Evolutionary conservation across 2,329 filamentous ascomycete genomes (phyloP), one percentile per base, ranked within the genome.

Genomic region (Claviceps capensis): DNA sequence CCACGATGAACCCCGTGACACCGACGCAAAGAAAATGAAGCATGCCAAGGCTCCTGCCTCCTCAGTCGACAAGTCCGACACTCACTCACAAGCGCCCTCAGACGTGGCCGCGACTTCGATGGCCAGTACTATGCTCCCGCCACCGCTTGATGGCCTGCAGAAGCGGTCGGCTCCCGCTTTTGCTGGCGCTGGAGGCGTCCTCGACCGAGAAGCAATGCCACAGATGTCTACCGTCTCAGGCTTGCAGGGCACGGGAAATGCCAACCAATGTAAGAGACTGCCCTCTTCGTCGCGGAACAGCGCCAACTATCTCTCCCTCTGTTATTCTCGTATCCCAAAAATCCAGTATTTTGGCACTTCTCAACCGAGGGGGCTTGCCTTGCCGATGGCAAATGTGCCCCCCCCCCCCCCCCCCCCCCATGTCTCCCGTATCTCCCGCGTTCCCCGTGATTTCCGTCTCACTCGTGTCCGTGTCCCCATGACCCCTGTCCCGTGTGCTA

Each of bases 1-100:
- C 70, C 93, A 96, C 73, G 93, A 98, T 70, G 93, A 97, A 71
- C 91, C 90, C 60, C 84, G 91, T 68, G 91, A 98, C 64, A 75
- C 82, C 59, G 80, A 83, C 56, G 69, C 84, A 54, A 95, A 93
- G 71, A 91, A 90, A 70, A 71, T 78, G 61, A 95, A 91, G 72
- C 78, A 73, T 65, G 59, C 59, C 54, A 65, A 63, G 55, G 34
- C 48, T 41, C 38, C 55, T 16, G 70, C 75, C 54, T 74, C 79
- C 50, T 70, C 72, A 44, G 74, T 76, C 52, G 82, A 85, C 61
- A 82, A 85, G 64, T 76, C 81, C 58, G 77, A 79, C 51, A 67
- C 70, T 57, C 72, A 74, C 61, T 62, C 75, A 46, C 65, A 65
- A 49, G 34, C 53, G n/a, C 47, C 54, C 48, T 64, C 65, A 54